Evolutionary conservation across 1,139 yeast species (phyloP).

Genomic region (Suhomyces taliae): DNA sequence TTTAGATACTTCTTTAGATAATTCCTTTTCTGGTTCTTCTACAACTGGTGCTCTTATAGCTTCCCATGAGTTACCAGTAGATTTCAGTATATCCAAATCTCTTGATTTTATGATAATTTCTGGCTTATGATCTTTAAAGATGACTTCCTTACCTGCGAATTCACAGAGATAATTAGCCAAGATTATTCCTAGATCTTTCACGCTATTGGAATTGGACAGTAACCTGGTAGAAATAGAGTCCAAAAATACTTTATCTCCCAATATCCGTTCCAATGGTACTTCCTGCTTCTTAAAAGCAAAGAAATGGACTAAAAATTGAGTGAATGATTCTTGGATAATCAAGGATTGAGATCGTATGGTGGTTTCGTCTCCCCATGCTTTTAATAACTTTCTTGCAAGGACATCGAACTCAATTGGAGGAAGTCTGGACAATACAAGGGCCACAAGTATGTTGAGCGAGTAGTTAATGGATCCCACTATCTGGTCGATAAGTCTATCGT

Average conservation of each 20-base stretch:
- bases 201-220: conserved; percentile 41
- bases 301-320: conserved; percentile 33
- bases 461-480: conserved; percentile 15
- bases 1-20: neutral
- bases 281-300: conserved; percentile 21
- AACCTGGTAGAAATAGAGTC: conserved; percentile 46
- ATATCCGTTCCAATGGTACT: conserved; percentile 18
- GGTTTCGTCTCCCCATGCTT: conserved; percentile 32
- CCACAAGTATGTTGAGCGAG: conserved; percentile 18
- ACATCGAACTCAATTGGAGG: conserved; percentile 3
- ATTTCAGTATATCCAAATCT: neutral
- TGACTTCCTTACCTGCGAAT: conserved; percentile 28
- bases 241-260: conserved; percentile 33
- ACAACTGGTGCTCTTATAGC: conserved; percentile 10
- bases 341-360: conserved; percentile 35
- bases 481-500: conserved; percentile 20
- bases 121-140: conserved; percentile 35
- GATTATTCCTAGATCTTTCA: conserved; percentile 45
- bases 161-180: conserved; percentile 48
- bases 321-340: conserved; percentile 32
- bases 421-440: conserved; percentile 12
- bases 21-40: neutral
- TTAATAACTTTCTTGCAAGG: conserved; percentile 16
- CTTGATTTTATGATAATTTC: neutral
- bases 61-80: conserved; percentile 15